phyloP scores from a whole-genome alignment of 2,329 filamentous ascomycete species.

The Sporothrix globosa region DNA sequence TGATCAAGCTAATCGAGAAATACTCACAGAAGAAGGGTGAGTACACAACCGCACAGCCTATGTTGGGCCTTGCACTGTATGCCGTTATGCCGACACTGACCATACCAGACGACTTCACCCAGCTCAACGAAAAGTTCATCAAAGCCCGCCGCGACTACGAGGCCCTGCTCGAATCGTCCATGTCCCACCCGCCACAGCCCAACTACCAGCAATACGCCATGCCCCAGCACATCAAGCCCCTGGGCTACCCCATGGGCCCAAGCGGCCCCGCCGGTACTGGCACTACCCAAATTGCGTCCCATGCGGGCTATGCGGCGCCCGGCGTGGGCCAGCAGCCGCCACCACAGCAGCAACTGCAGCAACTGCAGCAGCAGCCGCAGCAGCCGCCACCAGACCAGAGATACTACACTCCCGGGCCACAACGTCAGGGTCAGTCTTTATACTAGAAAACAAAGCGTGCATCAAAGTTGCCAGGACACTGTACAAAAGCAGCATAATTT shows the following conservation, averaged over 20 bases:
- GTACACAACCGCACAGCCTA: not conserved
- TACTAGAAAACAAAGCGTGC: constrained; percentile 19
- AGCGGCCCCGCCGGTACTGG: constrained; percentile 38
- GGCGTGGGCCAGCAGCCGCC: constrained; percentile 48
- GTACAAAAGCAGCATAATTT: not conserved
- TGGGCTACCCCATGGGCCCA: constrained; percentile 51
- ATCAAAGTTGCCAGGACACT: not conserved
- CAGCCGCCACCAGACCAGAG: constrained; percentile 56
- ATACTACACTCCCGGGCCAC: constrained; percentile 67
- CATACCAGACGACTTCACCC: constrained; percentile 85
- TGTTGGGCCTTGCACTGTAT: constrained; percentile 36
- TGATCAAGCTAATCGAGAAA: constrained; percentile 97
- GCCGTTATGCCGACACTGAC: not conserved
- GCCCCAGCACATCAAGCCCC: constrained; percentile 53
- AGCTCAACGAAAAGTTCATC: constrained; percentile 99
- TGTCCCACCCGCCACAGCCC: constrained; percentile 87
- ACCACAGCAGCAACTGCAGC: constrained; percentile 32
- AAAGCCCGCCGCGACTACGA: constrained; percentile 97
- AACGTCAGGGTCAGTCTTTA: constrained; percentile 39
- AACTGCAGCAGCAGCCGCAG: not conserved
- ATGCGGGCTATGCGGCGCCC: constrained; percentile 46
- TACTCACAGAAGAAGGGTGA: constrained; percentile 98
- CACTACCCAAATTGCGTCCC: constrained; percentile 40
- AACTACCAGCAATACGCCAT: constrained; percentile 71
- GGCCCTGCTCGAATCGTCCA: constrained; percentile 90